phyloP scores from a whole-genome alignment of 345 rosid genomes.

The Salix caprea region DNA sequence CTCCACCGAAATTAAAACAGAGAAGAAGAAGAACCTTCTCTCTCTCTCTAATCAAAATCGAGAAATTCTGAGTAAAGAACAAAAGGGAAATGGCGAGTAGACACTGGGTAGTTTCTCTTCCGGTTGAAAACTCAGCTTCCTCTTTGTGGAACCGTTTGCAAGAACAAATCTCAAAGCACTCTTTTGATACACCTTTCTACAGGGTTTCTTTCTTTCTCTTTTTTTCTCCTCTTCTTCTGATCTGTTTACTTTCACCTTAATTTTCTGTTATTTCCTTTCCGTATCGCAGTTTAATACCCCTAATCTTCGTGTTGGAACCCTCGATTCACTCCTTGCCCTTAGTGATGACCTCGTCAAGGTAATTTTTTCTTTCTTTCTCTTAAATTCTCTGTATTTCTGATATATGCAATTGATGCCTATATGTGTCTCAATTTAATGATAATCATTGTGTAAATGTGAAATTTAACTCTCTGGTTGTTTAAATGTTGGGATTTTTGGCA shows the following conservation, averaged over 20 bases:
- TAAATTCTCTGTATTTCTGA: not conserved
- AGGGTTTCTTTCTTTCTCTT: conserved; percentile 39
- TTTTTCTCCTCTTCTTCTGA: not conserved
- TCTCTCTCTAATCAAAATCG: not conserved
- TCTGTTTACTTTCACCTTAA: conserved; percentile 9
- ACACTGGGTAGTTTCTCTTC: conserved; percentile 90
- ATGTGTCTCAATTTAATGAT: too few species aligned
- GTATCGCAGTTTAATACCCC: conserved; percentile 76
- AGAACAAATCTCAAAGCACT: conserved; percentile 86
- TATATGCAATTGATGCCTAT: not conserved
- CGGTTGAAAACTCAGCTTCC: conserved; percentile 75
- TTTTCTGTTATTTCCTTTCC: not conserved
- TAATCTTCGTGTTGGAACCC: conserved; percentile 96
- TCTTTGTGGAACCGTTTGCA: conserved; percentile 73
- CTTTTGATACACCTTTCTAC: conserved; percentile 95
- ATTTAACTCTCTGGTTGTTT: not conserved
- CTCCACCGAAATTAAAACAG: too few species aligned
- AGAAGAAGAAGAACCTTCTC: not conserved
- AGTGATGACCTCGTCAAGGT: conserved; percentile 97
- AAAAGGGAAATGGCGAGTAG: conserved; percentile 60
- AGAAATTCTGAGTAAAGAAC: not conserved
- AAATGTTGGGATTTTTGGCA: not conserved
- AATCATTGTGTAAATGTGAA: not conserved
- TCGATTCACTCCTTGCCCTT: conserved; percentile 91
- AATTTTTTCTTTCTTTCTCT: not conserved